A percentile compares a stretch with the other conserved stretches of the same genome.
phyloP scores from a whole-genome alignment of 2,329 filamentous ascomycete species.

The Aspergillus costaricaensis region DNA sequence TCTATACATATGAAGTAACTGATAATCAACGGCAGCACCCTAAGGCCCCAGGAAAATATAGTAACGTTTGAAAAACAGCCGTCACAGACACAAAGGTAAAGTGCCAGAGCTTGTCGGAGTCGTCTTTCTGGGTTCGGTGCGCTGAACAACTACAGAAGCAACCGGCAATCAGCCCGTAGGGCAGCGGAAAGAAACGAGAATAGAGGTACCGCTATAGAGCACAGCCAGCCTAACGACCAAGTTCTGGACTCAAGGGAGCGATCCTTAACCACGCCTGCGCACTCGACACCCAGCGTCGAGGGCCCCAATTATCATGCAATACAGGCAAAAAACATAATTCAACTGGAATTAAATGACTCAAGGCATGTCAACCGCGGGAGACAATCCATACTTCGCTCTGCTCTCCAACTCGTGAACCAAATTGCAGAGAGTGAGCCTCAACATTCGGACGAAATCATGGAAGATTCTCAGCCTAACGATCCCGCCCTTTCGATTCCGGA shows the following conservation, averaged over 20 bases:
- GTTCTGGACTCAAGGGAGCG: neutral
- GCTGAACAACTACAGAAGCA: too few relatives aligned
- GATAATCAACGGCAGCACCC: too few relatives aligned
- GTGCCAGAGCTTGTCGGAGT: too few relatives aligned
- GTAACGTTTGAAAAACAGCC: too few relatives aligned
- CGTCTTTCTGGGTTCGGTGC: too few relatives aligned
- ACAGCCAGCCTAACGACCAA: neutral
- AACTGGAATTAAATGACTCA: constrained; percentile 24
- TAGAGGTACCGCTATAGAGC: too few relatives aligned
- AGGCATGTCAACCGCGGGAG: constrained; percentile 21
- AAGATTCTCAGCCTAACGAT: constrained; percentile 4
- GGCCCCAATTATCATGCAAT: constrained; percentile 28
- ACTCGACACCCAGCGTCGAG: constrained; percentile 7
- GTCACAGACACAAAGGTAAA: too few relatives aligned
- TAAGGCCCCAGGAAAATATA: too few relatives aligned
- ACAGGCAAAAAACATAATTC: constrained; percentile 27
- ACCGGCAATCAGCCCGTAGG: too few relatives aligned
- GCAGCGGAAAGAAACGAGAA: too few relatives aligned
- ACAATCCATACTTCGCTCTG: constrained; percentile 23
- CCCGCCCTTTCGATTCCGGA: constrained; percentile 8
- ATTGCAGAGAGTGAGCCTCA: constrained; percentile 14
- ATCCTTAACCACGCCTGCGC: neutral
- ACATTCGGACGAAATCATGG: neutral
- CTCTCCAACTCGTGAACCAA: constrained; percentile 23
- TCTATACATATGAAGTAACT: neutral